Evolutionary conservation across 768 basidiomycete species (phyloP), one percentile per base, ranked within the genome.

Genomic region (Trichaptum fuscoviolaceum): DNA sequence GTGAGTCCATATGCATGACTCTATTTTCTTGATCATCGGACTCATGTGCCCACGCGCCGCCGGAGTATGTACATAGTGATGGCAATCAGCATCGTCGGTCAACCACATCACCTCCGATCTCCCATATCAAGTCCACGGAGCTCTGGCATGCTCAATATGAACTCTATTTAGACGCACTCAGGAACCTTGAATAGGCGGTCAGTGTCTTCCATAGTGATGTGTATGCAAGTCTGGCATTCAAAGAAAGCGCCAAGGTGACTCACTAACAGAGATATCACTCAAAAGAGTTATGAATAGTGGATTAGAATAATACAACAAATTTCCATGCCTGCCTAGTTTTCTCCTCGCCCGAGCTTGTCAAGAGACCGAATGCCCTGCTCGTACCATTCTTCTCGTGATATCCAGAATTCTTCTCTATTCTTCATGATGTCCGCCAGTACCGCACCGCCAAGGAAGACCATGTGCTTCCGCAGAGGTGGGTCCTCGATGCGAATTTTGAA

Each of bases 401-500:
- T 90, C 96, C 96, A 97, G 81, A 99, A 99, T 73, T 94, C 92
- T 74, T 92, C 87, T 10, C 93, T 86, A 74, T 82, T 84, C 81
- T 96, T 96, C 97, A 99, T 98, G 79, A 99, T 98, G 77, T 99
- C 96, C 1, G 95, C 96, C 34, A 99, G 81, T 6, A 98, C 96
- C n/a, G 95, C 96, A 61, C 97, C 97, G 26, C 97, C 97, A 8
- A 99, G 86, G 89, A 98, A 99, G 42, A 98, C 96, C 96, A 97
- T 97, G 78, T 98, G 96, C 78, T 98, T 99, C 74, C 97, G 87
- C 74, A 95, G 90, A 34, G 97, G 97, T 30, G 96, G 95, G 77
- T 99, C 97, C 77, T 99, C 96, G 72, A 99, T 98, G 60, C 90
- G 88, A 76, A 99, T 96, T 83, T 99, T 99, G 85, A 99, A 99